These are phyloP conservation scores for Diaporthe humulicola DNA, from an alignment of 2,329 filamentous ascomycete species.

Conservation along the genomic window DNA sequence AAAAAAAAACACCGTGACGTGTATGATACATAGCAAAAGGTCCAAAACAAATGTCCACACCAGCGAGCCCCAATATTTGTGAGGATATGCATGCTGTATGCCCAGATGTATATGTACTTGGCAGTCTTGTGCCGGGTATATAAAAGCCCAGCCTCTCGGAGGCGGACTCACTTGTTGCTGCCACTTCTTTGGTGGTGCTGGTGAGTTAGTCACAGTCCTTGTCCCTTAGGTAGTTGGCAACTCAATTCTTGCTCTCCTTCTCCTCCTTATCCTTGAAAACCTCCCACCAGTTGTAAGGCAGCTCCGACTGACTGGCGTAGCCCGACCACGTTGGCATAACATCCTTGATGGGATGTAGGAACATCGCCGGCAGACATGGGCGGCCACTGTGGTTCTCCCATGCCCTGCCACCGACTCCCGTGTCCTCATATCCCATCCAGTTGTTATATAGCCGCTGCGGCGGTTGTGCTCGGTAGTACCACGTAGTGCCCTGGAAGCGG, in stretches of 20 bases:
- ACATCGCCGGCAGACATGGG: slow-evolving; percentile 69
- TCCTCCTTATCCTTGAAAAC: slow-evolving; percentile 37
- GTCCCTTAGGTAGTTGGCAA: not conserved
- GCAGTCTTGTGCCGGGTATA: slow-evolving; percentile 24
- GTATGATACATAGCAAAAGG: slow-evolving; percentile 27
- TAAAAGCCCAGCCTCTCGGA: slow-evolving; percentile 14
- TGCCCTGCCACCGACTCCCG: slow-evolving; percentile 63
- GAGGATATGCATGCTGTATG: slow-evolving; percentile 9
- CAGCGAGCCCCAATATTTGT: not conserved
- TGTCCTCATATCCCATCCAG: slow-evolving; percentile 72
- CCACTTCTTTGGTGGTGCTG: not conserved
- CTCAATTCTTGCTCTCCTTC: slow-evolving; percentile 18
- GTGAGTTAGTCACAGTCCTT: not conserved
- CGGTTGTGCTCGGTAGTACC: slow-evolving; percentile 71
- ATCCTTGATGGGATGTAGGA: slow-evolving; percentile 73
- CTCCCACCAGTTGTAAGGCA: slow-evolving; percentile 51
- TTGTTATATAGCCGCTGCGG: slow-evolving; percentile 73
- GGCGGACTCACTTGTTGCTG: slow-evolving; percentile 3
- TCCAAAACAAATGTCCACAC: slow-evolving; percentile 17
- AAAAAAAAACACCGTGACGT: not conserved
- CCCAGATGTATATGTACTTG: slow-evolving; percentile 23
- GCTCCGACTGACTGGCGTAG: slow-evolving; percentile 55
- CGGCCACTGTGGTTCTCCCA: slow-evolving; percentile 71
- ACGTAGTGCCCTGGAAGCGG: slow-evolving; percentile 69
- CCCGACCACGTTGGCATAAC: slow-evolving; percentile 64